These are phyloP conservation scores for Fusarium neocosmosporiellum DNA, from an alignment of 2,329 filamentous ascomycete species.

Conservation along the genomic window DNA sequence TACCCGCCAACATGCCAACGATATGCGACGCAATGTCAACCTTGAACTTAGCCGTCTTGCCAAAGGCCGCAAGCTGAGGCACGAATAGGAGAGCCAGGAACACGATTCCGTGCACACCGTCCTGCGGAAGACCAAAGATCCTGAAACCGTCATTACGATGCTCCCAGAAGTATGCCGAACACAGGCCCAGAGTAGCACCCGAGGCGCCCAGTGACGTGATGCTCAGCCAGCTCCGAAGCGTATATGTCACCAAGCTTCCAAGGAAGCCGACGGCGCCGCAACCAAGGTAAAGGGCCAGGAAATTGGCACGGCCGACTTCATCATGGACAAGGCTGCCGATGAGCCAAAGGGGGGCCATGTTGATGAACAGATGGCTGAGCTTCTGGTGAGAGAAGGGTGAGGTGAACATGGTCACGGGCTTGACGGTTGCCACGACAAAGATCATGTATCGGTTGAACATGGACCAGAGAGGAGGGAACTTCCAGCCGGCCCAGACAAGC, in stretches of 20 bases:
- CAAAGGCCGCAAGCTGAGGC: conserved; percentile 61
- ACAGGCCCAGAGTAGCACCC: conserved; percentile 70
- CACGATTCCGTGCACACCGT: conserved; percentile 65
- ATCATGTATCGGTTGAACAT: conserved; percentile 77
- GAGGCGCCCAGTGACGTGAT: conserved; percentile 74
- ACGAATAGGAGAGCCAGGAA: conserved; percentile 64
- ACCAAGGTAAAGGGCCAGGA: conserved; percentile 74
- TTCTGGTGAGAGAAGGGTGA: conserved; percentile 77
- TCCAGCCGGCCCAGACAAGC: conserved; percentile 68
- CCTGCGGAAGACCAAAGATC: conserved; percentile 67
- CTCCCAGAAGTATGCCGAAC: conserved; percentile 71
- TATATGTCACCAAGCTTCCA: conserved; percentile 64
- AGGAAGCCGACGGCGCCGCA: conserved; percentile 69
- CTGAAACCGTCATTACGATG: conserved; percentile 67
- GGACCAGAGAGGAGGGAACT: conserved; percentile 72
- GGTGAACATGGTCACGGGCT: conserved; percentile 69
- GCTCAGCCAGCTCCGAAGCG: conserved; percentile 57
- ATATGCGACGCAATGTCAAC: conserved; percentile 66
- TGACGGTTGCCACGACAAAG: conserved; percentile 72
- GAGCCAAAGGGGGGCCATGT: conserved; percentile 74
- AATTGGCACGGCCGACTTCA: conserved; percentile 75
- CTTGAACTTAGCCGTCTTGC: conserved; percentile 54
- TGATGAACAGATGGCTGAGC: conserved; percentile 69
- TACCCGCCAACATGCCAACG: conserved; percentile 61
- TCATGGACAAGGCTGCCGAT: conserved; percentile 76